Conservation (phyloP, 2,329 filamentous ascomycete species). For the Sphaerulina vaccinii region DNA sequence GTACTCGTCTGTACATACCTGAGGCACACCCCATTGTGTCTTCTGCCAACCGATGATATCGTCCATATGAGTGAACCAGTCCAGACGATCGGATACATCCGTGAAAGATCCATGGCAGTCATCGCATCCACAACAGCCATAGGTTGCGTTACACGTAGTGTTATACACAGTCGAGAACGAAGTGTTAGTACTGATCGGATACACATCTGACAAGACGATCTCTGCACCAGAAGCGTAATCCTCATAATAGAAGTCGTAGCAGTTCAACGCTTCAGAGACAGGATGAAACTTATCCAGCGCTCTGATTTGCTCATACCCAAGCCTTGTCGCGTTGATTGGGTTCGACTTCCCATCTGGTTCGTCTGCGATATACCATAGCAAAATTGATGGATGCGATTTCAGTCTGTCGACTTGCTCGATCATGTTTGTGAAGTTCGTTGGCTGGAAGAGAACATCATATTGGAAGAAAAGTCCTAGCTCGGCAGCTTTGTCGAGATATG, state of each 20-base stretch:
- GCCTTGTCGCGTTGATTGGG: slow-evolving; percentile 48
- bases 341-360: slow-evolving; percentile 58
- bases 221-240: slow-evolving; percentile 56
- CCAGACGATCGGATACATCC: slow-evolving; percentile 52
- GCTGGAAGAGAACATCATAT: slow-evolving; percentile 46
- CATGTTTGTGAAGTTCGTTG: slow-evolving; percentile 40
- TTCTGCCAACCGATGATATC: slow-evolving; percentile 43
- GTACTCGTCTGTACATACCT: slow-evolving; percentile 43
- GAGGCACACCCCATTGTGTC: slow-evolving; percentile 50
- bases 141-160: slow-evolving; percentile 57
- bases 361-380: slow-evolving; percentile 52
- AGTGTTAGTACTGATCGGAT: slow-evolving; percentile 58
- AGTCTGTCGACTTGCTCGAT: slow-evolving; percentile 38
- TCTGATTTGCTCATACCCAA: slow-evolving; percentile 47
- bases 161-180: slow-evolving; percentile 54
- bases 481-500: slow-evolving; percentile 45
- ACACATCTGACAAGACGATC: slow-evolving; percentile 59
- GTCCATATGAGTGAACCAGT: slow-evolving; percentile 44
- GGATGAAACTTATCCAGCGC: slow-evolving; percentile 60
- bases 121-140: slow-evolving; percentile 64
- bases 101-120: slow-evolving; percentile 54
- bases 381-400: slow-evolving; percentile 37
- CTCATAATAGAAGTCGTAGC: slow-evolving; percentile 59
- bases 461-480: slow-evolving; percentile 48
- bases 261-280: slow-evolving; percentile 59